Evolutionary conservation across 2,329 filamentous ascomycete genomes (phyloP), one percentile per base, ranked within the genome.

Genomic region (Pseudocercospora pini-densiflorae): DNA sequence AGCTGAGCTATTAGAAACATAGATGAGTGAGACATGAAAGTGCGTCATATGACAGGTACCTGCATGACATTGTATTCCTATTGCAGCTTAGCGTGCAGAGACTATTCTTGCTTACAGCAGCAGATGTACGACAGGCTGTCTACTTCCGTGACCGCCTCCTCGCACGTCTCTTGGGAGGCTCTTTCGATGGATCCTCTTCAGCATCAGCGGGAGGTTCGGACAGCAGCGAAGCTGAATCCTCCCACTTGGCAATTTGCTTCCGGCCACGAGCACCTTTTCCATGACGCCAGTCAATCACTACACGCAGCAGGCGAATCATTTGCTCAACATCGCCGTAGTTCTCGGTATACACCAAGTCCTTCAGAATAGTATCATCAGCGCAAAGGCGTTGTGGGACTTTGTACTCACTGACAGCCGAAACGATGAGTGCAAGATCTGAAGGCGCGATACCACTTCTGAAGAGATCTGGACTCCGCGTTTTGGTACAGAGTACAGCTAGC

Each of bases 271-370:
- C 58, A 2, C 63, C 58, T 23, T 61, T 62, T 7, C 54, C 59
- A 19, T 62, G 64, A 16, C 64, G 23, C 27, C 27, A 59, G 27
- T 66, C 33, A 2, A 66, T 53, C 16, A 66, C 29, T 8, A 53
- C 64, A 47, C 64, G 49, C 43, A 66, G 24, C 64, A 66, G 47
- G 21, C 59, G 49, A 21, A 66, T 62, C 60, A 62, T 66, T 47
- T 62, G 64, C 54, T 62, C 59, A 19, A 62, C 40, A 23, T 62
- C 31, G 7, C 31, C 19, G 12, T 47, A 66, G 10, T n/a, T 33
- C 8, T 16, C 45, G 2, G 59, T 62, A 16, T 62, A 51, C 2
- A 65, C 63, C 12, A 65, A 40, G 21, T 62, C 59, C 29, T 36
- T 59, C 47, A 62, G 14, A 4, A 65, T 58, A 9, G 31, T 58